Conservation (phyloP, 768 basidiomycete species). For the Cystofilobasidium bisporidii region DNA sequence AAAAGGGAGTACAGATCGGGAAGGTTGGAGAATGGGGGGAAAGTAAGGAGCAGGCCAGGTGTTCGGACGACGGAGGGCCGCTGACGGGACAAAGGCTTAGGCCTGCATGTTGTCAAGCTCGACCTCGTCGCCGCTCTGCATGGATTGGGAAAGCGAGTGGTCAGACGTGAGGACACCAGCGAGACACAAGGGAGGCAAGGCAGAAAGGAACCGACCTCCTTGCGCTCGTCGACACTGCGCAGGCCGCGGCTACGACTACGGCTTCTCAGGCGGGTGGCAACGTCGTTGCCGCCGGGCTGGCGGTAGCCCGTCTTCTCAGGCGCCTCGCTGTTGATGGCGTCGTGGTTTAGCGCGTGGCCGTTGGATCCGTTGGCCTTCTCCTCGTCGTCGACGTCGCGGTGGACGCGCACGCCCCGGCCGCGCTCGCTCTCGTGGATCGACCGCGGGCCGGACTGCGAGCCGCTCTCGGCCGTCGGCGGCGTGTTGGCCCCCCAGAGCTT, state of each 20-base stretch:
- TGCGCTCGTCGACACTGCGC: background rate
- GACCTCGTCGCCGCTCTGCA: conserved; percentile 10
- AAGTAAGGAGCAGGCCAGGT: too few relatives aligned
- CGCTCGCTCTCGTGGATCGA: conserved; percentile 5
- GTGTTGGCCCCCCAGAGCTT: background rate
- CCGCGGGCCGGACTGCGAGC: background rate
- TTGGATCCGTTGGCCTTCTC: conserved; percentile 15
- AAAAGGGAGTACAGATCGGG: too few relatives aligned
- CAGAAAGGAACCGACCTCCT: background rate
- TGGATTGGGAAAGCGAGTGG: background rate
- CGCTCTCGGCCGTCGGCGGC: background rate
- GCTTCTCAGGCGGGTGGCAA: conserved; percentile 5
- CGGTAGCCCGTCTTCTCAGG: conserved; percentile 4
- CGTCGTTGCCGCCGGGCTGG: conserved; percentile 1
- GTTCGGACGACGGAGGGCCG: too few relatives aligned
- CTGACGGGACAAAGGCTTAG: too few relatives aligned
- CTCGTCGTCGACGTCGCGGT: conserved; percentile 4
- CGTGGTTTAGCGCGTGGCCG: background rate
- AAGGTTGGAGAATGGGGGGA: too few relatives aligned
- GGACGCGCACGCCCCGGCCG: background rate
- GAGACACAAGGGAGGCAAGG: background rate
- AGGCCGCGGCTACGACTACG: background rate
- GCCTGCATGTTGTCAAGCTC: conserved; percentile 3
- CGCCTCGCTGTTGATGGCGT: conserved; percentile 8
- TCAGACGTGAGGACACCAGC: background rate